Evolutionary conservation across 768 basidiomycete genomes (phyloP), one percentile per base, ranked within the genome.

Genomic region (Pholiota molesta): DNA sequence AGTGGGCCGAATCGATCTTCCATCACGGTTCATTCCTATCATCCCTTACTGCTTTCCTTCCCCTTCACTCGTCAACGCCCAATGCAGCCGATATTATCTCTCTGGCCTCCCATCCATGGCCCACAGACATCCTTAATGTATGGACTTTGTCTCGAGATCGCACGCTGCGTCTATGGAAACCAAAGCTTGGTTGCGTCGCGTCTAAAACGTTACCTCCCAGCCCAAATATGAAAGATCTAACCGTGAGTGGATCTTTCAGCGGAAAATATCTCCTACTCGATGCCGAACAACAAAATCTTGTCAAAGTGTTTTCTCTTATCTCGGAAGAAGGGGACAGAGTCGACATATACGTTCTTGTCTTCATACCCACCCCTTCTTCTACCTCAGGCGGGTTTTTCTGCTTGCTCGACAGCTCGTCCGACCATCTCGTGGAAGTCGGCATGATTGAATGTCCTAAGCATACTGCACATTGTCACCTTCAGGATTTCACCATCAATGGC

Each of bases 81-180:
- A 75, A 80, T 54, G 81, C 82, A 6, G 77, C 85, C 19, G 86
- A 90, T 62, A 86, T 92, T 53, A 78, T 95, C 52, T 86, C 91
- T 47, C 78, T 93, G 42, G 84, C 91, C 6, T 87, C 86, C 47
- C 83, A 88, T 72, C 85, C 90, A 44, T 90, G 87, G 75, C 91
- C 91, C 17, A 90, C 89, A 14, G 90, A 91, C 70, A 80, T 91
- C 60, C 83, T 81, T 37, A 81, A 91, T 67, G 78, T 90, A 21
- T 97, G 93, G 86, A 89, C 94, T 1, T 81, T 99, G 44, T 95
- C 95, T 9, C 83, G 94, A 58, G 94, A 97, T 77, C 84, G 91
- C 58, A 89, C 88, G 35, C 79, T 99, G 44, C 84, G 94, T 40
- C 79, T 92, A 45, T 98, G 95, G 95, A 90, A 91, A 65, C 81